Percentiles rank a stretch among this genome's conserved stretches.
Evolutionary conservation across 31 red algal species (phyloP).

Genomic region (Asparagopsis taxiformis): DNA sequence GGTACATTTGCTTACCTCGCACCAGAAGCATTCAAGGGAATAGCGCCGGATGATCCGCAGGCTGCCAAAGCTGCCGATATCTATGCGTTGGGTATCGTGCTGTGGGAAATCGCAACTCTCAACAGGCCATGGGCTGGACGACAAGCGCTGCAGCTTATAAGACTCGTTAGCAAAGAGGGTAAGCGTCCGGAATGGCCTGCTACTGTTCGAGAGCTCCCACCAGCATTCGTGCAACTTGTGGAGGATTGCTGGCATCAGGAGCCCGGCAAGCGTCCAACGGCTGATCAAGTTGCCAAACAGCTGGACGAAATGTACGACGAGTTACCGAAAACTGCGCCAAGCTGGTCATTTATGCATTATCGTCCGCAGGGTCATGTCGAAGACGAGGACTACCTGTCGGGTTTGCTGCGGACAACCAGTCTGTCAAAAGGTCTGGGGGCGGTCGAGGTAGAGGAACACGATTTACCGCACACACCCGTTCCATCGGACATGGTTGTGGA

Average conservation of each 20-base stretch:
- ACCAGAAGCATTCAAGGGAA: conserved; percentile 42
- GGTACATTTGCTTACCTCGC: conserved; percentile 58
- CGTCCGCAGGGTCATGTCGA: not conserved
- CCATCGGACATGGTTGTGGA: too few species aligned
- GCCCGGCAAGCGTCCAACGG: conserved; percentile 12
- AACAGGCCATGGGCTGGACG: conserved; percentile 33
- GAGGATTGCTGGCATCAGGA: conserved; percentile 52
- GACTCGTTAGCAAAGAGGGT: conserved; percentile 21
- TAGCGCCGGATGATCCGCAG: conserved; percentile 17
- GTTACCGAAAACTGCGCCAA: not conserved
- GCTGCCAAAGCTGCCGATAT: conserved; percentile 46
- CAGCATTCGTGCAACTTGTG: conserved; percentile 23
- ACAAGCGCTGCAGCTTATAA: conserved; percentile 30
- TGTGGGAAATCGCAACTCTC: conserved; percentile 60
- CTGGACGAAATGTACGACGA: conserved; percentile 10
- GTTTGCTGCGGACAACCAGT: too few species aligned
- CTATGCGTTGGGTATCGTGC: conserved; percentile 48
- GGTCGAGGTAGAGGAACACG: too few species aligned
- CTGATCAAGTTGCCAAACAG: conserved; percentile 12
- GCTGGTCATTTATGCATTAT: not conserved
- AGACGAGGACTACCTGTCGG: not conserved
- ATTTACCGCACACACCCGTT: too few species aligned
- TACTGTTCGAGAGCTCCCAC: not conserved
- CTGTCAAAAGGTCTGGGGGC: too few species aligned
- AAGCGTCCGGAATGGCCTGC: conserved; percentile 26